Evolutionary conservation across 2,329 filamentous ascomycete genomes (phyloP).

Genomic region (Pseudogymnoascus sp.): DNA sequence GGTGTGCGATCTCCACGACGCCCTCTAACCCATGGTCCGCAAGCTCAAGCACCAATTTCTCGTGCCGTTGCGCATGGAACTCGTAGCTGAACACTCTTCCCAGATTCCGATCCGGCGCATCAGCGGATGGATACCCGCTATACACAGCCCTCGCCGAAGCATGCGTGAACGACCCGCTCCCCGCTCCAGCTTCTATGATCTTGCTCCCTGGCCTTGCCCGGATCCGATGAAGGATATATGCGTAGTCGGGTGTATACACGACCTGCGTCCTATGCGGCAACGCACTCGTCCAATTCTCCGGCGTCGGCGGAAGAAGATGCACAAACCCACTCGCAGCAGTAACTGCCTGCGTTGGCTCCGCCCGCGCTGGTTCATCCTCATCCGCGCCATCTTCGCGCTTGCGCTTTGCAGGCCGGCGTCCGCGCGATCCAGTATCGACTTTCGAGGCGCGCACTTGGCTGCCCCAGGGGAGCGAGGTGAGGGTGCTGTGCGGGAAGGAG

Average conservation of each 20-base stretch:
- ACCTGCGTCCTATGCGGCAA: constrained; percentile 77
- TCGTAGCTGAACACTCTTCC: constrained; percentile 78
- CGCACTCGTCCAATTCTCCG: constrained; percentile 73
- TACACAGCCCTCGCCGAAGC: constrained; percentile 69
- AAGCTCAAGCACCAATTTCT: constrained; percentile 62
- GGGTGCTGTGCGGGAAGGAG: constrained; percentile 72
- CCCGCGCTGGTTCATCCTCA: constrained; percentile 24
- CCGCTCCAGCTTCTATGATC: constrained; percentile 73
- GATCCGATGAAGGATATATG: constrained; percentile 71
- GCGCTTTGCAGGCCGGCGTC: constrained; percentile 48
- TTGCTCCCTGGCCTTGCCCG: constrained; percentile 62
- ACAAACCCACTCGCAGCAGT: constrained; percentile 61
- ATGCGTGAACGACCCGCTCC: constrained; percentile 78
- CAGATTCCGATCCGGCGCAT: constrained; percentile 32
- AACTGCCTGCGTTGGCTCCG: constrained; percentile 38
- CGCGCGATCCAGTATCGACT: constrained; percentile 85
- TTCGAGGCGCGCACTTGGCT: constrained; percentile 82
- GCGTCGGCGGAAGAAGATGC: constrained; percentile 69
- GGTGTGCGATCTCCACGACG: constrained; percentile 64
- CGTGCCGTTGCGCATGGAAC: constrained; percentile 64
- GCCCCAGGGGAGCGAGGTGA: constrained; percentile 77
- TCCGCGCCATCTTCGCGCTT: constrained; percentile 31
- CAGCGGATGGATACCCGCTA: constrained; percentile 51
- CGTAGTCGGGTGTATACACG: constrained; percentile 80
- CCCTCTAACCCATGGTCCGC: constrained; percentile 54